Evolutionary conservation across 495 filamentous ascomycete genomes (phyloP), one percentile per base, ranked within the genome.

Genomic region (Aspergillus hancockii): DNA sequence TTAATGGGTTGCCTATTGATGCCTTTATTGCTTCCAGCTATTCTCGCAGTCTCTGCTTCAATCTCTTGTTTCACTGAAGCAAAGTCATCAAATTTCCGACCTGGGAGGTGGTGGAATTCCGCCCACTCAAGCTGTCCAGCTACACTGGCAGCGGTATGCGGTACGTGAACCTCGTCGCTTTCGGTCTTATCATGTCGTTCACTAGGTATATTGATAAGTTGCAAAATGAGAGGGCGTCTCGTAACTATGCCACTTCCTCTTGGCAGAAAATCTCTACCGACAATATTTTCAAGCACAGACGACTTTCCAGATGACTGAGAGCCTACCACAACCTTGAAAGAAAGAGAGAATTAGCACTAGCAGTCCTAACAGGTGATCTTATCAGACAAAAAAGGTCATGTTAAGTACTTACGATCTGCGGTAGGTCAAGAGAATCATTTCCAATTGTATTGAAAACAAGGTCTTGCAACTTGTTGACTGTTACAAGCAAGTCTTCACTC

Each of bases 381-480:
- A 46, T 45, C 2, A n/a, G 40, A 28, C 9, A 16, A 4, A 25
- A 13, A n/a, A n/a, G n/a, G n/a, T 14, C n/a, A 46, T 34, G 10
- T 32, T 28, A 28, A 28, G 38, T 40, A 77, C 88, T 72, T 87
- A 98, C 94, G 79, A 99, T 99, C 74, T 99, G 94, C 54, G 94
- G 94, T 41, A 99, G 76, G 76, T 99, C 94, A 55, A 99, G 85
- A 36, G 93, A 97, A 71, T 99, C 94, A 77, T 94, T 97, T 70
- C 94, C 95, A 71, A 98, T 98, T 53, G 95, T 98, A 79, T 98
- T 98, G 79, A 98, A 98, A 58, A 98, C 94, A 68, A 99, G 76
- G 75, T 99, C 94, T 69, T 98, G 95, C 60, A 98, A 83, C 78
- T 93, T 93, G 78, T 98, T 98, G 71, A 98, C 94, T 51, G 89